Evolutionary conservation across 768 basidiomycete genomes (phyloP).

Genomic region (Pilatotrama ljubarskyi): DNA sequence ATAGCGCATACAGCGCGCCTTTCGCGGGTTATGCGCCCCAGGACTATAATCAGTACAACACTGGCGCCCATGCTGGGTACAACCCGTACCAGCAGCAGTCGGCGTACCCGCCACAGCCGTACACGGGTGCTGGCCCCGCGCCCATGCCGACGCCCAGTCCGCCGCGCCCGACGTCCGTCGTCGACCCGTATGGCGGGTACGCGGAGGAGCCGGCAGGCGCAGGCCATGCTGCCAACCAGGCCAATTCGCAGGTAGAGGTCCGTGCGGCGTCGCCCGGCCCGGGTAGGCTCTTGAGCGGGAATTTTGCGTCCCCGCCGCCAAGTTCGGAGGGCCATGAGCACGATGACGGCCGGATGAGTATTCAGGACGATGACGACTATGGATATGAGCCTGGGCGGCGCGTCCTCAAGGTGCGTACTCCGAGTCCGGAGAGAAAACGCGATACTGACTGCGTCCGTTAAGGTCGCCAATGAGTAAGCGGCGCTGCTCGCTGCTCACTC

Average conservation of each 20-base stretch:
- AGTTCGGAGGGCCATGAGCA: conserved; percentile 25
- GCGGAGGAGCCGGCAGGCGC: conserved; percentile 6
- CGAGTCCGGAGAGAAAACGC: not conserved
- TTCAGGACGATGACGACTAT: conserved; percentile 38
- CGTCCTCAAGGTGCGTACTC: conserved; percentile 32
- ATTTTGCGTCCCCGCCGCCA: conserved; percentile 20
- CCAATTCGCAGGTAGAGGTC: not conserved
- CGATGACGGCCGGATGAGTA: conserved; percentile 28
- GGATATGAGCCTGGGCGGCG: conserved; percentile 30
- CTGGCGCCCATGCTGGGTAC: not conserved
- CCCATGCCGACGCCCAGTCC: conserved; percentile 12
- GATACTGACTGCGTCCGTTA: not conserved
- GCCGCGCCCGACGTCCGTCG: conserved; percentile 15
- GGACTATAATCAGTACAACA: conserved; percentile 15
- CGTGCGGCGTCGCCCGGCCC: conserved; percentile 4
- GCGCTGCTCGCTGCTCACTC: not conserved
- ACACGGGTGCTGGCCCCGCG: not conserved
- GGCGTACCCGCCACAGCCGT: conserved; percentile 8
- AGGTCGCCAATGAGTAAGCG: conserved; percentile 20
- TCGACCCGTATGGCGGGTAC: conserved; percentile 31
- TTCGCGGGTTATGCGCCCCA: not conserved
- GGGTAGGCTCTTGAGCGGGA: conserved; percentile 14
- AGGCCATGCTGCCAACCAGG: not conserved
- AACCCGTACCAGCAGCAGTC: conserved; percentile 9
- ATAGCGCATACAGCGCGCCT: conserved; percentile 9